Percentiles rank a stretch among this genome's conserved stretches.
Evolutionary conservation across 1,139 yeast genomes (phyloP).

Genomic region (Candida sojae): DNA sequence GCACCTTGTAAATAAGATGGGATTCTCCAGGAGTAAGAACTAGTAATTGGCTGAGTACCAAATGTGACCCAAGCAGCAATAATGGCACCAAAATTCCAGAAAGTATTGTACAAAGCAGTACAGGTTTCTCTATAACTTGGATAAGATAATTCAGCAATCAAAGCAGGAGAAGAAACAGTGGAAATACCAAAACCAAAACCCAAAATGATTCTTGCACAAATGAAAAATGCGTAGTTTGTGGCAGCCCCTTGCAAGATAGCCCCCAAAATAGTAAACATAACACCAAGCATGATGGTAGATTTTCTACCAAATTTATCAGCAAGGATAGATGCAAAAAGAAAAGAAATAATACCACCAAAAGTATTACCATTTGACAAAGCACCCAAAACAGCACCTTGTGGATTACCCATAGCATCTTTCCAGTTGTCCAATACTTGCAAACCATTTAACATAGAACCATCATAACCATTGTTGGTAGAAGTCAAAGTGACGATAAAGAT

Average conservation of each 20-base stretch:
- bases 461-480: conserved; percentile 53
- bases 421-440: conserved; percentile 45
- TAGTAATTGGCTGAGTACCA: conserved; percentile 38
- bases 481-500: conserved; percentile 43
- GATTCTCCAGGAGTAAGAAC: conserved; percentile 42
- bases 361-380: conserved; percentile 39
- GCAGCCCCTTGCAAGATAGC: conserved; percentile 46
- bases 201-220: conserved; percentile 38
- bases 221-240: conserved; percentile 38
- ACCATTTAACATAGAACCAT: conserved; percentile 54
- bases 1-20: conserved; percentile 49
- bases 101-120: conserved; percentile 50
- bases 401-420: conserved; percentile 37
- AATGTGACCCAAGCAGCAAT: conserved; percentile 57
- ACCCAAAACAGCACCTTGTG: conserved; percentile 46
- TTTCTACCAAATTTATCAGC: conserved; percentile 38
- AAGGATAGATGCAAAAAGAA: conserved; percentile 23
- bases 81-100: conserved; percentile 54
- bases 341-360: conserved; percentile 24
- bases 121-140: conserved; percentile 49
- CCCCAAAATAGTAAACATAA: conserved; percentile 31
- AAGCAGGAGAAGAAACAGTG: conserved; percentile 40
- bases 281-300: conserved; percentile 28
- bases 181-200: conserved; percentile 44
- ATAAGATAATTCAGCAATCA: conserved; percentile 45